A percentile compares a stretch with the other conserved stretches of the same genome.
These are phyloP conservation scores for Sugiyamaella neomexicana DNA, from an alignment of 1,139 yeast species.

Conservation along the genomic window DNA sequence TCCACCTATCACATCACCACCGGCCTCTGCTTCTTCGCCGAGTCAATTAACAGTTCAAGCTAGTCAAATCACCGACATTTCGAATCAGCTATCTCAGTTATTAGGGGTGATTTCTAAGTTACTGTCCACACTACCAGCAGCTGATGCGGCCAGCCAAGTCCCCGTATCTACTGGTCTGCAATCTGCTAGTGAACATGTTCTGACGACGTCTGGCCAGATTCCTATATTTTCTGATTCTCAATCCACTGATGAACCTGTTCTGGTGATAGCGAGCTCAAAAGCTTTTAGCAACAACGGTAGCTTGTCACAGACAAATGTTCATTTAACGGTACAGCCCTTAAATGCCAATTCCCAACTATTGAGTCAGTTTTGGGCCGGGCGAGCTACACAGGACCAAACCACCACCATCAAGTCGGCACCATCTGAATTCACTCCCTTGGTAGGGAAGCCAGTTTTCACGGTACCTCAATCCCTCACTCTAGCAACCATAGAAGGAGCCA, in stretches of 20 bases:
- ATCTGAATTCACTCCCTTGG: conserved; percentile 3
- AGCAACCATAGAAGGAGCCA: conserved; percentile 20
- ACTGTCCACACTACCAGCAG: neutral
- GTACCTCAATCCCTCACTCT: conserved; percentile 19
- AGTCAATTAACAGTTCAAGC: neutral
- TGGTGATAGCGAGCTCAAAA: neutral
- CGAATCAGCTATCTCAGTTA: conserved; percentile 4
- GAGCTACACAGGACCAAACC: neutral
- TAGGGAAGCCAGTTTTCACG: conserved; percentile 20
- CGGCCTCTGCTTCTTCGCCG: neutral
- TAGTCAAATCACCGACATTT: neutral
- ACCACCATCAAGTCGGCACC: neutral
- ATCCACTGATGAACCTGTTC: too few relatives aligned
- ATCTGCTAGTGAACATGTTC: neutral
- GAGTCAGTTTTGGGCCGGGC: neutral
- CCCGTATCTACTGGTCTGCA: neutral
- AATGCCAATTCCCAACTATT: neutral
- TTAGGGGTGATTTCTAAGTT: conserved; percentile 1
- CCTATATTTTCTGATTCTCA: too few relatives aligned
- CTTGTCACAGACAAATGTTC: too few relatives aligned
- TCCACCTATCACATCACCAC: neutral
- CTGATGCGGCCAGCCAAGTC: neutral
- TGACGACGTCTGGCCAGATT: too few relatives aligned
- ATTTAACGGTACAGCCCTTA: neutral
- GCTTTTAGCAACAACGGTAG: neutral